Evolutionary conservation across 2,329 filamentous ascomycete species (phyloP), one percentile per base, ranked within the genome.

Genomic region (Coniochaeta ligniaria): DNA sequence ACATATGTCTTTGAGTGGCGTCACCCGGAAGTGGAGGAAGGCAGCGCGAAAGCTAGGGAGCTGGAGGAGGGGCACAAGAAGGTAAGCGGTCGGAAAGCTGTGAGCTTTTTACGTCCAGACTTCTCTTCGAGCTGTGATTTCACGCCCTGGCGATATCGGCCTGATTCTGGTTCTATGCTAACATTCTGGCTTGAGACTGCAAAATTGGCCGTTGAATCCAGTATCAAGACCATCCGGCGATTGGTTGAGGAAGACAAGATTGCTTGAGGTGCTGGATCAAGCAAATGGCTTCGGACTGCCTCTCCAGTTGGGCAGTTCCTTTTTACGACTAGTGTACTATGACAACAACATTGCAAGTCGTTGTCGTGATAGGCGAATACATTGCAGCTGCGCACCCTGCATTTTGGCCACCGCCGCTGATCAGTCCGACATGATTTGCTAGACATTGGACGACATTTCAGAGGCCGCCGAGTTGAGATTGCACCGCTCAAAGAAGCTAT

Each of bases 1-100:
- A 74, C 73, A 14, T 74, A 71, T 61, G 62, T 68, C 1, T 75
- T 74, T 63, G 66, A 69, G 28, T 71, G 72, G 70, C 64, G 64
- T 58, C 61, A 69, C 59, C 58, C 63, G 8, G 65, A 60, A 0
- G 61, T 70, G 2, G 63, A 58, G 54, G 60, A 59, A 55, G 68
- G 67, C 43, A 65, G 64, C 31, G 64, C 66, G 22, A 65, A 65
- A 33, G 66, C 62, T 20, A 45, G 36, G 55, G 63, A 58, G 35
- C 58, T 67, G 57, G 60, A 65, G 64, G 67, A 52, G 6, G 54
- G 22, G 60, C 65, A 68, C 58, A 62, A 66, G 57, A 61, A 67
- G 64, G 70, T 69, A 64, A 66, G 61, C 50, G 22, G 16, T n/a
- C 57, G 58, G 60, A n/a, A 52, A 50, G 38, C 8, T 57, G 5